phyloP scores from a whole-genome alignment of 2,329 filamentous ascomycete genomes.

The Dendryphion nanum region DNA sequence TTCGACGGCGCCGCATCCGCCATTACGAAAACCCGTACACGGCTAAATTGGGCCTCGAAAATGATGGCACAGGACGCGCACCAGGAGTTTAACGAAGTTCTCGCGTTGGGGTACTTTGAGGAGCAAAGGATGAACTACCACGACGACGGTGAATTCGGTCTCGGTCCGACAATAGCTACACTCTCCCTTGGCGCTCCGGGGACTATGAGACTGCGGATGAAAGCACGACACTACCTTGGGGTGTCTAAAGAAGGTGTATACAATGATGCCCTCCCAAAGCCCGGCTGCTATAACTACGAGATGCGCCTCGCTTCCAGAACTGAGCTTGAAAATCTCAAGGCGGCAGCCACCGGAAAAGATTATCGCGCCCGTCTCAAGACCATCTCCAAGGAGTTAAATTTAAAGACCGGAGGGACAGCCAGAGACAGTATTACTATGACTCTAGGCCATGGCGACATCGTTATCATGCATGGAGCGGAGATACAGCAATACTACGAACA shows the following conservation, averaged over 20 bases:
- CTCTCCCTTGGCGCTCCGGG: slow-evolving; percentile 58
- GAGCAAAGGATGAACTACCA: slow-evolving; percentile 60
- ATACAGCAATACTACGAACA: slow-evolving; percentile 64
- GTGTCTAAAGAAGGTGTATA: slow-evolving; percentile 33
- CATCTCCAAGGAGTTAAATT: slow-evolving; percentile 37
- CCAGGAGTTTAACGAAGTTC: slow-evolving; percentile 61
- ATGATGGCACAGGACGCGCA: slow-evolving; percentile 34
- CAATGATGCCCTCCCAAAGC: slow-evolving; percentile 28
- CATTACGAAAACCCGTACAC: slow-evolving; percentile 52
- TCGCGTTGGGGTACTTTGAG: slow-evolving; percentile 63
- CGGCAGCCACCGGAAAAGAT: slow-evolving; percentile 5
- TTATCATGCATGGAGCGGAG: slow-evolving; percentile 60
- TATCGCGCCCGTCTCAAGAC: slow-evolving; percentile 29
- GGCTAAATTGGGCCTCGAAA: slow-evolving; percentile 56
- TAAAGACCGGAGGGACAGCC: slow-evolving; percentile 28
- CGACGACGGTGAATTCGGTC: slow-evolving; percentile 63
- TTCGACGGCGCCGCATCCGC: slow-evolving; percentile 33
- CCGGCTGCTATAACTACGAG: slow-evolving; percentile 31
- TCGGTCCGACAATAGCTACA: slow-evolving; percentile 63
- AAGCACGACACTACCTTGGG: slow-evolving; percentile 48
- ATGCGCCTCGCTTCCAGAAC: slow-evolving; percentile 30
- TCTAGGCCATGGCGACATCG: slow-evolving; percentile 63
- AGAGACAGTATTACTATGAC: slow-evolving; percentile 45
- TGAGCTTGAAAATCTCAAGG: slow-evolving; percentile 23
- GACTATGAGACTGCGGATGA: slow-evolving; percentile 59